Percentiles rank a stretch among this genome's conserved stretches.
phyloP scores from a whole-genome alignment of 768 basidiomycete species.

The Leucosporidium creatinivorum region DNA sequence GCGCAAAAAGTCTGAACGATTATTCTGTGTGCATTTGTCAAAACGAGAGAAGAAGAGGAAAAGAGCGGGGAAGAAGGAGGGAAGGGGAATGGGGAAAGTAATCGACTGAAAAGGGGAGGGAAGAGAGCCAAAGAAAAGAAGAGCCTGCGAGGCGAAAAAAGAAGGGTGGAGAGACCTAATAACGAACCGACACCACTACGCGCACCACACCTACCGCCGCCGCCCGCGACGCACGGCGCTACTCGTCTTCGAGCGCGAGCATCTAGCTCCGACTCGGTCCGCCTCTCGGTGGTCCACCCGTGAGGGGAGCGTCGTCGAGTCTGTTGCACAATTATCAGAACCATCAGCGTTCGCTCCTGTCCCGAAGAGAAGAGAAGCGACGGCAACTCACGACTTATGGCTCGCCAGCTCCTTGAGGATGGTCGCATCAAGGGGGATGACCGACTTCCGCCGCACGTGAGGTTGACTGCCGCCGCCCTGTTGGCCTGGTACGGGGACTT shows the following conservation, averaged over 20 bases:
- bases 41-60: no score
- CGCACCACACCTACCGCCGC: background rate
- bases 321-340: background rate
- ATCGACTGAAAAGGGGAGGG: background rate
- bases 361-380: background rate
- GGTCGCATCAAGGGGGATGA: conserved; percentile 82
- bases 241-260: background rate
- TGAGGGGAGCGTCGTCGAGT: conserved; percentile 28
- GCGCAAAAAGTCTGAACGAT: no score
- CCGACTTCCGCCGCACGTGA: conserved; percentile 90
- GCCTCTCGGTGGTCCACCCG: background rate
- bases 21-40: no score
- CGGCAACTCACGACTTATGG: conserved; percentile 30
- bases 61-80: no score
- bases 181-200: background rate
- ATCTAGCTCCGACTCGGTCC: background rate
- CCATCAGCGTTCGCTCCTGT: background rate
- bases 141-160: background rate
- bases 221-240: background rate
- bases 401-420: conserved; percentile 61
- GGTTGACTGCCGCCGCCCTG: conserved; percentile 40
- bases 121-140: background rate
- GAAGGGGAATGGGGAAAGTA: background rate
- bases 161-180: background rate
- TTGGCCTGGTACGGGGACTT: conserved; percentile 3